Evolutionary conservation across 2,329 filamentous ascomycete species (phyloP).

Genomic region (Xylariaceae sp.): DNA sequence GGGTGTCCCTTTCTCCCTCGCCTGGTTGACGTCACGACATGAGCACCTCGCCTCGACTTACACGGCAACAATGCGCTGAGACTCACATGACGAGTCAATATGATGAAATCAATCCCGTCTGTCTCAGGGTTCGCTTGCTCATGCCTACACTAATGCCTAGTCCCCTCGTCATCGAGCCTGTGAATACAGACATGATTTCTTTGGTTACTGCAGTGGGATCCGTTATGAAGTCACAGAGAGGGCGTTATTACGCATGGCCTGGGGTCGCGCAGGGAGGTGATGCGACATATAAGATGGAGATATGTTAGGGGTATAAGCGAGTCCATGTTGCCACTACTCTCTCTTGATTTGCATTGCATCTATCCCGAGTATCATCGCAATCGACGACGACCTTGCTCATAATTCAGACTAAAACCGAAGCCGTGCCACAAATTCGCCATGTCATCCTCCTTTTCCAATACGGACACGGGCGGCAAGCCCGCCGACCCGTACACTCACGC

Average conservation of each 20-base stretch:
- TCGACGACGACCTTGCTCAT: not conserved
- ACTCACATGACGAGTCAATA: not conserved
- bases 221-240: not conserved
- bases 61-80: not conserved
- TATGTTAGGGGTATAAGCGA: not conserved
- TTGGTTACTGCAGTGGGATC: not conserved
- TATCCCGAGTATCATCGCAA: not conserved
- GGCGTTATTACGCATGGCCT: not conserved
- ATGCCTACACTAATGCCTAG: not conserved
- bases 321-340: not conserved
- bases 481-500: conserved; percentile 72
- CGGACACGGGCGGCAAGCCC: conserved; percentile 56
- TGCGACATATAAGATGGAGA: not conserved
- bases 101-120: not conserved
- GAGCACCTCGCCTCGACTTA: not conserved
- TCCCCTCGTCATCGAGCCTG: not conserved
- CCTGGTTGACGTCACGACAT: not conserved
- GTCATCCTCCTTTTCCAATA: conserved; percentile 49
- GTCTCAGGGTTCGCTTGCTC: not conserved
- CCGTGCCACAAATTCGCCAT: conserved; percentile 31
- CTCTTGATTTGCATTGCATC: not conserved
- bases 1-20: not conserved
- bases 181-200: not conserved
- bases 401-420: not conserved
- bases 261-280: not conserved